Conservation (phyloP, 2,329 filamentous ascomycete species). For the Penicillium sp. region DNA sequence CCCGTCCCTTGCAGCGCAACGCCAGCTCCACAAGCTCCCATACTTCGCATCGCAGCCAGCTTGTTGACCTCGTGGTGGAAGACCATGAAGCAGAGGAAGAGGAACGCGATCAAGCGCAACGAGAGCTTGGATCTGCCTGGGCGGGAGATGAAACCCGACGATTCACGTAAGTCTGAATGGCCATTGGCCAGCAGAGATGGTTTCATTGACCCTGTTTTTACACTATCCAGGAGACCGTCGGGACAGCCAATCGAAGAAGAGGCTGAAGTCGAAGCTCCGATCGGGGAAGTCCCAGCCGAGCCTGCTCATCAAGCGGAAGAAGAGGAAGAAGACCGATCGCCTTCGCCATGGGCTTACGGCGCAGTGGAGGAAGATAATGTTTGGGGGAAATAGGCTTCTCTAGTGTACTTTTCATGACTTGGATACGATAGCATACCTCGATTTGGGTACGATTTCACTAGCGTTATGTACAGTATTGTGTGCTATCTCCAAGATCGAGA, state of each 20-base stretch:
- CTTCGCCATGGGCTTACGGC: conserved; percentile 29
- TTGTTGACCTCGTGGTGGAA: conserved; percentile 69
- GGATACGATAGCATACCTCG: background rate
- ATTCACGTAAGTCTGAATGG: conserved; percentile 33
- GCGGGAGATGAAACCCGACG: conserved; percentile 49
- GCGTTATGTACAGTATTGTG: background rate
- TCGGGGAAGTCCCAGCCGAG: conserved; percentile 11
- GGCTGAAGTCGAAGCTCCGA: conserved; percentile 12
- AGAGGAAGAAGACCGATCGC: conserved; percentile 20
- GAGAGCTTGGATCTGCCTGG: conserved; percentile 64
- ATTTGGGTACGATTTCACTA: background rate
- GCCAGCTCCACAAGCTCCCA: conserved; percentile 49
- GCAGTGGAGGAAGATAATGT: conserved; percentile 42
- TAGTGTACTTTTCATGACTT: conserved; percentile 1
- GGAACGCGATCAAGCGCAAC: conserved; percentile 63
- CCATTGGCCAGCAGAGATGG: conserved; percentile 5
- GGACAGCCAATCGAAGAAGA: conserved; percentile 34
- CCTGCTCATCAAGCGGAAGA: conserved; percentile 1
- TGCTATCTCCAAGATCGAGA: background rate
- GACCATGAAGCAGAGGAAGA: conserved; percentile 63
- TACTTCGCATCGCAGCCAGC: conserved; percentile 61
- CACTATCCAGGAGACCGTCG: conserved; percentile 32
- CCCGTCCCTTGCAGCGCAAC: conserved; percentile 31
- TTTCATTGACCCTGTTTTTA: conserved; percentile 21
- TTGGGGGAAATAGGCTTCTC: conserved; percentile 31